phyloP scores from a whole-genome alignment of 805 yeast species.

The Candida germanica region DNA sequence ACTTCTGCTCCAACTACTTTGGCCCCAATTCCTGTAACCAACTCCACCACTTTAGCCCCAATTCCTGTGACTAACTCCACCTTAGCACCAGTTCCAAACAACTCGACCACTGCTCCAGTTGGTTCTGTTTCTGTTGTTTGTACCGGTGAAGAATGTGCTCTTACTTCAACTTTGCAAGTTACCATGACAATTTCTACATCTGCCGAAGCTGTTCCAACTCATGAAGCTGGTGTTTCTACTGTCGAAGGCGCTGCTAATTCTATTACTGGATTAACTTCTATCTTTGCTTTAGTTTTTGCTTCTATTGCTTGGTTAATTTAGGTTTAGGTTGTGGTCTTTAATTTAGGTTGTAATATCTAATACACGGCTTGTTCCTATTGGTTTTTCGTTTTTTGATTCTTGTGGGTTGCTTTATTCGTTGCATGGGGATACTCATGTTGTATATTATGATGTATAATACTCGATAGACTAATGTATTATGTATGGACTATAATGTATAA shows the following conservation, averaged over 20 bases:
- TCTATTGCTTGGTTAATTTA: conserved; percentile 16
- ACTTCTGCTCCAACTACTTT: conserved; percentile 13
- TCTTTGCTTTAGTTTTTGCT: conserved; percentile 36
- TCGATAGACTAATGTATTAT: too few species aligned
- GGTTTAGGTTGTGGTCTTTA: too few species aligned
- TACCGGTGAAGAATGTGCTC: conserved; percentile 12
- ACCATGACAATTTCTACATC: conserved; percentile 11
- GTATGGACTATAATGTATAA: too few species aligned
- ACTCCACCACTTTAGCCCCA: conserved; percentile 18
- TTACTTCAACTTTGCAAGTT: conserved; percentile 8
- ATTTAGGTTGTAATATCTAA: too few species aligned
- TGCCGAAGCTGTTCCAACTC: conserved; percentile 20
- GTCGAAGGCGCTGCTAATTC: conserved; percentile 26
- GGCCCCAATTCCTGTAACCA: conserved; percentile 11
- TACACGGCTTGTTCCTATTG: too few species aligned
- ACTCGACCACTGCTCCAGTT: conserved; percentile 14
- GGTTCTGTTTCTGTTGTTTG: conserved; percentile 11
- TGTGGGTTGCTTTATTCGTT: too few species aligned
- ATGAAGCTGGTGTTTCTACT: conserved; percentile 16
- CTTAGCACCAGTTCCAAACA: conserved; percentile 9
- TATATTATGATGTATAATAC: too few species aligned
- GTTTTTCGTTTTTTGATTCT: too few species aligned
- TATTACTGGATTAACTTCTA: conserved; percentile 26
- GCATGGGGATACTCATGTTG: too few species aligned
- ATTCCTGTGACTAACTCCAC: conserved; percentile 16